Evolutionary conservation across 306 rosid species (phyloP).

Genomic region (Cucurbita moschata): DNA sequence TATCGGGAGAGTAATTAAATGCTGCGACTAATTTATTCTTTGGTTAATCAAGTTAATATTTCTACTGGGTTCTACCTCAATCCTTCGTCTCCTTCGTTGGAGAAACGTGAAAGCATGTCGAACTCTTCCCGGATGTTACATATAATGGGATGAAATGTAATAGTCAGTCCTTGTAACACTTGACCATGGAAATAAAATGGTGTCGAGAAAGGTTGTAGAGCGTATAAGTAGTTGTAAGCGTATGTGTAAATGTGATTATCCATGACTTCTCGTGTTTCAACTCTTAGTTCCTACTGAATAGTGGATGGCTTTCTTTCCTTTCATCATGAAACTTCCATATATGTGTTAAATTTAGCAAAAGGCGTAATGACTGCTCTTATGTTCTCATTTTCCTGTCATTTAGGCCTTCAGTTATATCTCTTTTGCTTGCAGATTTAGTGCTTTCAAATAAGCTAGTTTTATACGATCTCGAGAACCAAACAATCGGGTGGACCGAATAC

Average conservation of each 20-base stretch:
- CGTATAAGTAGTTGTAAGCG: neutral
- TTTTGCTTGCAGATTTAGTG: constrained; percentile 64
- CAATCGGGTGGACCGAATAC: constrained; percentile 89
- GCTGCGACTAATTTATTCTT: neutral
- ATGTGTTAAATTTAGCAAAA: neutral
- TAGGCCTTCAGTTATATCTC: constrained; percentile 1
- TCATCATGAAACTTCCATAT: neutral
- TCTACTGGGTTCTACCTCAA: neutral
- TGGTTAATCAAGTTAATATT: neutral
- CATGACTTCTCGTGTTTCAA: neutral
- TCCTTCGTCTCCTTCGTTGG: neutral
- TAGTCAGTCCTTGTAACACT: neutral
- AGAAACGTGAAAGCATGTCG: neutral
- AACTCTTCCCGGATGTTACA: neutral
- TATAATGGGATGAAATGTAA: neutral
- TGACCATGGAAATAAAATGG: neutral
- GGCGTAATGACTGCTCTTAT: neutral
- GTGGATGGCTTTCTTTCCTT: neutral
- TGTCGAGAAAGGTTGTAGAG: neutral
- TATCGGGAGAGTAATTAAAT: neutral
- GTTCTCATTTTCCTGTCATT: neutral
- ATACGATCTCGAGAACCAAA: constrained; percentile 79
- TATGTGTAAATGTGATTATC: neutral
- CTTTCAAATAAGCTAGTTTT: constrained; percentile 84
- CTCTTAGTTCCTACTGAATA: neutral